phyloP scores from a whole-genome alignment of 2,329 filamentous ascomycete genomes.

The Raffaelea albimanens region DNA sequence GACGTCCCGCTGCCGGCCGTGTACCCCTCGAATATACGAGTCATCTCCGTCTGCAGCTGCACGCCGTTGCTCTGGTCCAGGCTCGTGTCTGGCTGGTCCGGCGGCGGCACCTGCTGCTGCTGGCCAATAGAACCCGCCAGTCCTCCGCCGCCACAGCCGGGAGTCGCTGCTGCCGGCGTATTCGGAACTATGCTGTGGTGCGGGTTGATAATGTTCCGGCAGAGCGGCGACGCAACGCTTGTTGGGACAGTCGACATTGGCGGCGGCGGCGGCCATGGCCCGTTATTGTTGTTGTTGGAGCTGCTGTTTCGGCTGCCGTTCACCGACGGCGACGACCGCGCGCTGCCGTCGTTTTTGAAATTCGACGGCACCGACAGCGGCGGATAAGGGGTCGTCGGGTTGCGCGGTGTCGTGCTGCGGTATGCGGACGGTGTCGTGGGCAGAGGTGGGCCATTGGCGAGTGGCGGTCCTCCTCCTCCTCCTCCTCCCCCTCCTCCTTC shows the following conservation, averaged over 20 bases:
- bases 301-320: background rate
- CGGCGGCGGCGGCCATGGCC: background rate
- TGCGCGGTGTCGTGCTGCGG: background rate
- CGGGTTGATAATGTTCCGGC: background rate
- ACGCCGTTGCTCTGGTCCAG: constrained; percentile 31
- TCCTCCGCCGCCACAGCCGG: no score
- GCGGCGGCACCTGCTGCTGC: background rate
- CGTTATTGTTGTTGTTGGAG: background rate
- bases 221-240: background rate
- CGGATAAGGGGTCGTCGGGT: background rate
- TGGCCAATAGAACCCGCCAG: no score
- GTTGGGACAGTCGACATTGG: background rate
- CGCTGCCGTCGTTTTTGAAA: background rate
- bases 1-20: constrained; percentile 13
- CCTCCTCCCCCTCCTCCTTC: no score
- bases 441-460: background rate
- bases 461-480: no score
- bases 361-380: background rate
- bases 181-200: background rate
- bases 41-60: constrained; percentile 45
- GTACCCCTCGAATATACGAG: constrained; percentile 34
- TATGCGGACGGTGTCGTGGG: background rate
- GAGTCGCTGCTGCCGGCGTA: background rate
- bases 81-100: background rate
- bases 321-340: background rate